Evolutionary conservation across 2,329 filamentous ascomycete genomes (phyloP).

Genomic region (Pestalotiopsis sp.): DNA sequence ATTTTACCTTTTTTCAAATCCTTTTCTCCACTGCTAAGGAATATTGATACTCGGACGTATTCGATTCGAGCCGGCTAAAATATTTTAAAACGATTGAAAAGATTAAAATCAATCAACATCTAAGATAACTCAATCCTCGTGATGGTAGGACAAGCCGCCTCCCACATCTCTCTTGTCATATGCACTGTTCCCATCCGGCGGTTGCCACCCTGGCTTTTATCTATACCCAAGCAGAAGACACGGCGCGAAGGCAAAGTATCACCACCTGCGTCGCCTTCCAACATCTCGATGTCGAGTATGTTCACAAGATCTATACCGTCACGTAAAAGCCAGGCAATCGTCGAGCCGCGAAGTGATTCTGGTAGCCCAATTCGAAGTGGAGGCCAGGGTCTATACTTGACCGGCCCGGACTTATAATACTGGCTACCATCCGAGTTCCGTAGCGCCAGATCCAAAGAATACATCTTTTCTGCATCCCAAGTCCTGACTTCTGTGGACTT

Average conservation of each 20-base stretch:
- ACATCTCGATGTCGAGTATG: neutral
- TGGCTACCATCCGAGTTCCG: neutral
- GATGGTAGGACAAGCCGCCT: neutral
- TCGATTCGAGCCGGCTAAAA: no score
- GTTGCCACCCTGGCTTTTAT: neutral
- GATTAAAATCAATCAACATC: no score
- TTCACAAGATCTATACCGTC: constrained; percentile 4
- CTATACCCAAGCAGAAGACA: constrained; percentile 8
- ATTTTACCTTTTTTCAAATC: no score
- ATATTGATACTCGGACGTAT: no score
- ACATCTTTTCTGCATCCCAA: neutral
- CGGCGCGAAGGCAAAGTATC: neutral
- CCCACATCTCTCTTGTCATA: neutral
- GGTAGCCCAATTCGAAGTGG: neutral
- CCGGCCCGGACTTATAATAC: neutral
- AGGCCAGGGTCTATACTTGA: neutral
- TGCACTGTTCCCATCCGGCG: neutral
- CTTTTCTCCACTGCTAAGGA: no score
- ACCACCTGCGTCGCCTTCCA: neutral
- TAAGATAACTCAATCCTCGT: neutral
- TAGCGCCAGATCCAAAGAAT: neutral
- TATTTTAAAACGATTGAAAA: no score
- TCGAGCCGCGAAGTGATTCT: neutral
- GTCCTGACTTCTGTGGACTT: fast-evolving
- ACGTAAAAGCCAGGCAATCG: neutral